phyloP scores from a whole-genome alignment of 257 asterid genomes.

The Pogostemon cablin region DNA sequence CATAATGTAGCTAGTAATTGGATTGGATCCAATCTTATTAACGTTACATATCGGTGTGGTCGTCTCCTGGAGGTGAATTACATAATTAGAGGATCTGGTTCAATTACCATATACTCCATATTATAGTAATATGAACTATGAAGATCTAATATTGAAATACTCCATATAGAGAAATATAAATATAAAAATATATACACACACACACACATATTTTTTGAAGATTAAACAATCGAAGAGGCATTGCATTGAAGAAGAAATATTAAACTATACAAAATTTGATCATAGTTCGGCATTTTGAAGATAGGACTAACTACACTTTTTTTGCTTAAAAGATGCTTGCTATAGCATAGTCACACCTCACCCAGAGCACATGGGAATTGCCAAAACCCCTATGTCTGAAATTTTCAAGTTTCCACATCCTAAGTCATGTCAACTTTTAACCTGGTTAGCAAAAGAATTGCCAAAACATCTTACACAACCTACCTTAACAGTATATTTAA shows the following conservation, averaged over 20 bases:
- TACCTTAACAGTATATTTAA: not conserved
- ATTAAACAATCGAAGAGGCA: not conserved
- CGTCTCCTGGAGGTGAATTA: too few relatives aligned
- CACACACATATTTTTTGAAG: too few relatives aligned
- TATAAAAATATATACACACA: too few relatives aligned
- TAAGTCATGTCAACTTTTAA: not conserved
- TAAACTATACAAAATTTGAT: not conserved
- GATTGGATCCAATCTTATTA: too few relatives aligned
- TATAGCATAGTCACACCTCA: not conserved
- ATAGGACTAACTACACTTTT: not conserved
- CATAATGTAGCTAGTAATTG: too few relatives aligned
- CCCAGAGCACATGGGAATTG: not conserved
- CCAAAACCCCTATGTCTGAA: not conserved
- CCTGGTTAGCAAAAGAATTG: not conserved
- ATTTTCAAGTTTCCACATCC: not conserved
- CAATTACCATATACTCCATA: too few relatives aligned
- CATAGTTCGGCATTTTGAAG: too few relatives aligned
- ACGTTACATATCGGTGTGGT: too few relatives aligned
- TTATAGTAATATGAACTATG: too few relatives aligned
- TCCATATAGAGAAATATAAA: not conserved
- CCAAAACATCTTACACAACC: not conserved
- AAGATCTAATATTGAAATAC: too few relatives aligned
- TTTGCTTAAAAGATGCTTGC: not conserved
- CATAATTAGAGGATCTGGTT: too few relatives aligned
- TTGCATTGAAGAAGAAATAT: not conserved